Conservation (phyloP, 805 yeast species). For the Yamadazyma kitorensis region DNA sequence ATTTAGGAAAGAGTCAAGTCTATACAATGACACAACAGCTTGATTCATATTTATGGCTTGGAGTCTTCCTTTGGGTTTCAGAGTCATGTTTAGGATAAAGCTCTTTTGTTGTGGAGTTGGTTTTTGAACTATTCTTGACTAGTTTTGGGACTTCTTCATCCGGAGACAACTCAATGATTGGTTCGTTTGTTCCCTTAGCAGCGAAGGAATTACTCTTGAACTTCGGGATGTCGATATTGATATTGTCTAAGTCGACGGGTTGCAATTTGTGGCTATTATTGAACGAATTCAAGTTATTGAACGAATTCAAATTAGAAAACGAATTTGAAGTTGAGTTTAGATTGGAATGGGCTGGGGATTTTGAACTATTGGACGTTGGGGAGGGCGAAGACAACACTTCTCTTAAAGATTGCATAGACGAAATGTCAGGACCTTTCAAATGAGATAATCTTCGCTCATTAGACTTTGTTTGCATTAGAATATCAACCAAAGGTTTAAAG, state of each 20-base stretch:
- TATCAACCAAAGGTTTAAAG: constrained; percentile 25
- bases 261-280: not conserved
- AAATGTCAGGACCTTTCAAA: not conserved
- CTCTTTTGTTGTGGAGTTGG: too few species aligned
- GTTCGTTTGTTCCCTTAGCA: not conserved
- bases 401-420: constrained; percentile 7
- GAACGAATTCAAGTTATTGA: not conserved
- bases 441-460: constrained; percentile 2
- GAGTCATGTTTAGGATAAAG: not conserved
- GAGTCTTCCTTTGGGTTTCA: not conserved
- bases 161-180: not conserved
- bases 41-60: not conserved
- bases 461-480: constrained; percentile 1
- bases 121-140: not conserved
- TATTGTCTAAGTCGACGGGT: not conserved
- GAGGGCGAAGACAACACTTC: constrained; percentile 7
- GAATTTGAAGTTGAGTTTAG: not conserved
- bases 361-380: constrained; percentile 1
- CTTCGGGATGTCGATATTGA: constrained; percentile 2
- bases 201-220: constrained; percentile 5
- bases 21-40: constrained; percentile 4
- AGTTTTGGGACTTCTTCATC: too few species aligned
- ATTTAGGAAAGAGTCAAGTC: too few species aligned
- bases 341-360: not conserved
- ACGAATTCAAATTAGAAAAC: not conserved